These are phyloP conservation scores for Phallus indusiatus DNA, from an alignment of 768 basidiomycete genomes.

Conservation along the genomic window DNA sequence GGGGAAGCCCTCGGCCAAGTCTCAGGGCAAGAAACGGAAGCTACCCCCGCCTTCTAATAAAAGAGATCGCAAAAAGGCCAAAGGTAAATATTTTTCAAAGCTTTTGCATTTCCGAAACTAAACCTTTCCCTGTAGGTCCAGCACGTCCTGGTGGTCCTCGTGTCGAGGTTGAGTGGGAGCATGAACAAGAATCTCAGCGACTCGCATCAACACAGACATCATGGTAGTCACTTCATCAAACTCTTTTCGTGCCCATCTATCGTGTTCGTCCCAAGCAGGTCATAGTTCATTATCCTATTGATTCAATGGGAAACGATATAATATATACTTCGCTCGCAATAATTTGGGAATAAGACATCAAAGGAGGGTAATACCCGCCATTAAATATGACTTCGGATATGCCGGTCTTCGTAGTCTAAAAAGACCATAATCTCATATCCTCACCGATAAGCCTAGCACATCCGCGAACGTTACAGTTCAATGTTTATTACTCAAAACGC, in stretches of 20 bases:
- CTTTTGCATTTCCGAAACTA: neutral
- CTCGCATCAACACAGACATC: neutral
- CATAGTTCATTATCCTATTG: too few species aligned
- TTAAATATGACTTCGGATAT: too few species aligned
- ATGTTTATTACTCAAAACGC: too few species aligned
- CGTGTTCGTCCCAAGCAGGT: too few species aligned
- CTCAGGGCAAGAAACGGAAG: conserved; percentile 43
- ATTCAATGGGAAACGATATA: neutral
- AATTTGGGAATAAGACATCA: too few species aligned
- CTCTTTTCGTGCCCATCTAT: too few species aligned
- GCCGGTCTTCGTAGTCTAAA: too few species aligned
- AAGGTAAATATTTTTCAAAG: conserved; percentile 33
- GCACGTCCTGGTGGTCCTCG: conserved; percentile 51
- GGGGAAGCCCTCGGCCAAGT: conserved; percentile 52
- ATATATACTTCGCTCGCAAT: neutral
- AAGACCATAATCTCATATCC: too few species aligned
- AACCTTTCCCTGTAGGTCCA: neutral
- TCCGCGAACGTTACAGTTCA: too few species aligned
- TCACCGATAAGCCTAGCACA: too few species aligned
- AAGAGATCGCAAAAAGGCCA: conserved; percentile 50
- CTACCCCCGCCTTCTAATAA: conserved; percentile 38
- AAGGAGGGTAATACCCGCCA: too few species aligned
- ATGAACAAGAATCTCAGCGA: conserved; percentile 53
- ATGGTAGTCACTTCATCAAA: neutral
- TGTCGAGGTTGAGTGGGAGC: conserved; percentile 95